Percentiles rank a stretch among this genome's conserved stretches.
These are phyloP conservation scores for Pseudogymnoascus verrucosus DNA, from an alignment of 2,329 filamentous ascomycete species.

Conservation along the genomic window DNA sequence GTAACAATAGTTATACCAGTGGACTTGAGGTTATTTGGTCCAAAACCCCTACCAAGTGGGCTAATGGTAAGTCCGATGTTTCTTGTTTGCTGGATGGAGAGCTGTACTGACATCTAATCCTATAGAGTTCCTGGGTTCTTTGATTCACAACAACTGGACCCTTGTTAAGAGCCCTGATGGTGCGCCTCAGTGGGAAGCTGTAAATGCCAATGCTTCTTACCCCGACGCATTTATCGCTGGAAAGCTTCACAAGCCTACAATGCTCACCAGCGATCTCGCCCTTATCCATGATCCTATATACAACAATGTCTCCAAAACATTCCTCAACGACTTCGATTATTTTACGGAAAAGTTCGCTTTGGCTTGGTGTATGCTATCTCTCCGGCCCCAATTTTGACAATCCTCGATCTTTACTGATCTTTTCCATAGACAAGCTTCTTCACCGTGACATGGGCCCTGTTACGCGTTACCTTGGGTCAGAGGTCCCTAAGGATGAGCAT, in stretches of 20 bases:
- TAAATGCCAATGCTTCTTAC: slow-evolving; percentile 37
- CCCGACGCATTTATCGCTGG: slow-evolving; percentile 46
- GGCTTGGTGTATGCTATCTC: slow-evolving; percentile 28
- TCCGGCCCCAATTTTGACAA: neutral
- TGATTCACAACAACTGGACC: slow-evolving; percentile 55
- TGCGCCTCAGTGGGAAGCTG: slow-evolving; percentile 48
- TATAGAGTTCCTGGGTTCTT: slow-evolving; percentile 43
- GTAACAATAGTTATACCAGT: slow-evolving; percentile 47
- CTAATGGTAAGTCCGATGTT: slow-evolving; percentile 31
- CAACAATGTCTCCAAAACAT: slow-evolving; percentile 43
- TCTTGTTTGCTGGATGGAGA: neutral
- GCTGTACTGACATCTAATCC: neutral
- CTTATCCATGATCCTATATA: slow-evolving; percentile 47
- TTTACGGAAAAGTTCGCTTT: slow-evolving; percentile 46
- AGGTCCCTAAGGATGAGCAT: slow-evolving; percentile 44
- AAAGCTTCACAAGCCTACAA: slow-evolving; percentile 46
- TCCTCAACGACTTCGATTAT: slow-evolving; percentile 39
- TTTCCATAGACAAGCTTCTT: slow-evolving; percentile 53
- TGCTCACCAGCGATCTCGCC: slow-evolving; percentile 50
- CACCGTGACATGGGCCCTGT: slow-evolving; percentile 53
- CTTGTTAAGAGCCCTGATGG: slow-evolving; percentile 46
- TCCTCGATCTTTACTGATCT: slow-evolving; percentile 28
- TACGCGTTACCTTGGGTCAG: slow-evolving; percentile 48
- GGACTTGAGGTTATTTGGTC: slow-evolving; percentile 54
- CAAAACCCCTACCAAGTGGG: slow-evolving; percentile 49